phyloP scores from a whole-genome alignment of 1,284 basidiomycete species.

The Tremellales sp. region DNA sequence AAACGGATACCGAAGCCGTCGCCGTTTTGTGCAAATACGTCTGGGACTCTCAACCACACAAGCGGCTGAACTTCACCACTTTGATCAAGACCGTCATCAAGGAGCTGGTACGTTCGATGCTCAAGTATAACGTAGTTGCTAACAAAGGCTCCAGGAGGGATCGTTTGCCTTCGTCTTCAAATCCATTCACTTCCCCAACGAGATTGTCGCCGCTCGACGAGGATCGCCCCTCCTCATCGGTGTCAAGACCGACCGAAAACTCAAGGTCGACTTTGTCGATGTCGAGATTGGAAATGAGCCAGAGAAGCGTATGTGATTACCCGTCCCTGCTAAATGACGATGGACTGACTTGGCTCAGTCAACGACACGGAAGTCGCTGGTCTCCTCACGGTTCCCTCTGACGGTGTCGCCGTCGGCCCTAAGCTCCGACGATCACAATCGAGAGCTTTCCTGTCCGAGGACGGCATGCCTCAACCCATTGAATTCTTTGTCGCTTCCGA shows the following conservation, averaged over 20 bases:
- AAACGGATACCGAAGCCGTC: slow-evolving; percentile 97
- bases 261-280: slow-evolving; percentile 99
- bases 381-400: slow-evolving; percentile 69
- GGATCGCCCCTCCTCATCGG: slow-evolving; percentile 96
- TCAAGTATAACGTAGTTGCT: not conserved
- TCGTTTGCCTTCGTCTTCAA: slow-evolving; percentile 99
- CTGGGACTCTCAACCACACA: slow-evolving; percentile 87
- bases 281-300: slow-evolving; percentile 82
- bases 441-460: slow-evolving; percentile 96
- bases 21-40: slow-evolving; percentile 96
- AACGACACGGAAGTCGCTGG: slow-evolving; percentile 41
- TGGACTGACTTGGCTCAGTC: slow-evolving; percentile 5
- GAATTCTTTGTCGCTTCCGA: slow-evolving; percentile 99
- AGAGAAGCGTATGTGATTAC: slow-evolving; percentile 21
- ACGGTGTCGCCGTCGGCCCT: slow-evolving; percentile 50
- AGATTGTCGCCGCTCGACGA: slow-evolving; percentile 91
- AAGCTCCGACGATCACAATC: slow-evolving; percentile 95
- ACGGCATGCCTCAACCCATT: slow-evolving; percentile 97
- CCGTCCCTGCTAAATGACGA: not conserved
- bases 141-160: slow-evolving; percentile 61
- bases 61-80: slow-evolving; percentile 83
- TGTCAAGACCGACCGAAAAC: slow-evolving; percentile 99
- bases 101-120: slow-evolving; percentile 63
- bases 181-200: slow-evolving; percentile 91
- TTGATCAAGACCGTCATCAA: slow-evolving; percentile 95